A percentile compares a stretch with the other conserved stretches of the same genome.
Evolutionary conservation across 495 filamentous ascomycete genomes (phyloP).

Genomic region (Penicillium pulvis): DNA sequence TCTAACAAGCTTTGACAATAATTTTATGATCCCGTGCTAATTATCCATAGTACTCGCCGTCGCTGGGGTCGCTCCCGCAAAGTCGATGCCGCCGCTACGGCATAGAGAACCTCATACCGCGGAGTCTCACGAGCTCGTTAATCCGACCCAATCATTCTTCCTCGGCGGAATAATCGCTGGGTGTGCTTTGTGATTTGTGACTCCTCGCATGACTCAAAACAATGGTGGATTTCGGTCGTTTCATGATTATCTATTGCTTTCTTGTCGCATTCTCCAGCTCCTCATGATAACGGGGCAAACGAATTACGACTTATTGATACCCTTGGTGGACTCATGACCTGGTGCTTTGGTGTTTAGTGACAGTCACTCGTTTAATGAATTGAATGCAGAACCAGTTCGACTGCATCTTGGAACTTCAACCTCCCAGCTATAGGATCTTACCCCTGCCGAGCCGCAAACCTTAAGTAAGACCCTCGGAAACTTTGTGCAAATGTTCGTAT

Average conservation of each 20-base stretch:
- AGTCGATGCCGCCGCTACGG: neutral
- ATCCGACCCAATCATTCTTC: neutral
- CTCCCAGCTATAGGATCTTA: too few species aligned
- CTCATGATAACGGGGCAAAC: conserved; percentile 20
- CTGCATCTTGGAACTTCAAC: neutral
- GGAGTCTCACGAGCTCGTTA: conserved; percentile 1
- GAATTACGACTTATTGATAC: conserved; percentile 37
- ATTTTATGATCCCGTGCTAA: conserved; percentile 5
- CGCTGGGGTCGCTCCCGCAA: conserved; percentile 26
- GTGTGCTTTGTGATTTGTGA: neutral
- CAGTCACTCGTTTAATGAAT: conserved; percentile 18
- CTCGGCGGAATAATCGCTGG: neutral
- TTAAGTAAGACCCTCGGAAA: too few species aligned
- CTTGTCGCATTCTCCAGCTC: conserved; percentile 18
- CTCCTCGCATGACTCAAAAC: neutral
- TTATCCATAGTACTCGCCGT: conserved; percentile 14
- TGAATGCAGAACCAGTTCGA: neutral
- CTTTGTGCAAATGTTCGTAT: too few species aligned
- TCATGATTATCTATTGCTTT: conserved; percentile 15
- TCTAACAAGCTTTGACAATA: too few species aligned
- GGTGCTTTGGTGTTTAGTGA: conserved; percentile 17
- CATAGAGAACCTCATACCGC: neutral
- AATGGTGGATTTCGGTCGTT: conserved; percentile 8
- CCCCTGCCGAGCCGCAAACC: too few species aligned
- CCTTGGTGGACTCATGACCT: conserved; percentile 24